A percentile compares a stretch with the other conserved stretches of the same genome.
phyloP scores from a whole-genome alignment of 176 grass and related monocot species.

The Pontederia crassipes region DNA sequence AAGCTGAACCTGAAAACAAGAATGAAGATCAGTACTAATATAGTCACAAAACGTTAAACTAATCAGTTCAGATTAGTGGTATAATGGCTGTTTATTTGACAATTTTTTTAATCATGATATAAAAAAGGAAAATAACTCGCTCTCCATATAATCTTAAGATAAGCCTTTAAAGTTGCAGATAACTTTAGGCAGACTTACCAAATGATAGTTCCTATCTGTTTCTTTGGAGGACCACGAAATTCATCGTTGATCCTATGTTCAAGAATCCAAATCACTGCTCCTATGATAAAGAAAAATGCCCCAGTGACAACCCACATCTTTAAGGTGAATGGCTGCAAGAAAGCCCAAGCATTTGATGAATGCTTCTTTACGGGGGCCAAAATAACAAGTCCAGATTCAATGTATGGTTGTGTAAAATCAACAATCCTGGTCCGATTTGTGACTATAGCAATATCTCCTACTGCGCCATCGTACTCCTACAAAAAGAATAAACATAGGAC shows the following conservation, averaged over 20 bases:
- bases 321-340: conserved; percentile 13
- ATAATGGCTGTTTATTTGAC: too few species aligned
- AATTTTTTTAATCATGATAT: too few species aligned
- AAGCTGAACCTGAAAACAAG: conserved; percentile 64
- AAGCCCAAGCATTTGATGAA: conserved; percentile 5
- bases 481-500: not conserved
- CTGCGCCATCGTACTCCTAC: conserved; percentile 9
- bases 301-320: conserved; percentile 6
- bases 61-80: too few species aligned
- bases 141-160: too few species aligned
- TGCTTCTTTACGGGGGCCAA: not conserved
- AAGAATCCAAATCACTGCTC: conserved; percentile 9
- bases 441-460: conserved; percentile 8
- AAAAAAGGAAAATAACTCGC: too few species aligned
- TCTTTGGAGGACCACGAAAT: conserved; percentile 9
- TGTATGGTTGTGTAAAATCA: conserved; percentile 9
- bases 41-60: too few species aligned
- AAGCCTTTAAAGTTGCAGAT: too few species aligned
- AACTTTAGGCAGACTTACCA: not conserved
- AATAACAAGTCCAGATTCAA: conserved; percentile 5
- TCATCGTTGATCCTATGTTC: conserved; percentile 13
- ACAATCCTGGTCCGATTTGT: conserved; percentile 18
- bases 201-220: conserved; percentile 3
- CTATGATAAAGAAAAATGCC: not conserved
- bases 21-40: not conserved